These are phyloP conservation scores for Tritrichomonas foetus DNA, from an alignment of 208 protist species.

Conservation along the genomic window DNA sequence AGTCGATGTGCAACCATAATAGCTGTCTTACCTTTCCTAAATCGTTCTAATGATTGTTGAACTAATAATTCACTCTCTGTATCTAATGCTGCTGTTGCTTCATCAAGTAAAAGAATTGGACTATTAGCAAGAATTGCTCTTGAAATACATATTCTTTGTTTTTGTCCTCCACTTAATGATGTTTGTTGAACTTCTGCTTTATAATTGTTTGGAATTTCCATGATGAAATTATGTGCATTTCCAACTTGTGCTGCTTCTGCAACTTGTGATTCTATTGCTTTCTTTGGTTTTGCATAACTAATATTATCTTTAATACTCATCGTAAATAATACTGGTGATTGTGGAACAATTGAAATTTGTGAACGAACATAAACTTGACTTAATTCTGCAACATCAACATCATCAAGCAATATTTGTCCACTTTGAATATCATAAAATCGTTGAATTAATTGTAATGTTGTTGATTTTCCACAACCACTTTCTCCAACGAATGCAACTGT, in stretches of 20 bases:
- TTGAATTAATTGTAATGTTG: too few species aligned
- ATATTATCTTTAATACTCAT: background rate
- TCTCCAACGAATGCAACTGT: conserved; percentile 27
- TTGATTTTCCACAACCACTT: conserved; percentile 15
- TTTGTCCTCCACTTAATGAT: background rate
- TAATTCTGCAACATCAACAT: background rate
- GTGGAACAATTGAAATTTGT: background rate
- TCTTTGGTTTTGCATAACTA: background rate
- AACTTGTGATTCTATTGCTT: background rate
- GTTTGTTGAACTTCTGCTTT: conserved; percentile 36
- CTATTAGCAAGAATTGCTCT: background rate
- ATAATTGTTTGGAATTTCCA: too few species aligned
- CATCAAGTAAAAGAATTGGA: conserved; percentile 13
- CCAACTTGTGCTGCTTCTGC: background rate
- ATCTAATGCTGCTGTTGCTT: conserved; percentile 21
- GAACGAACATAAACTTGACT: background rate
- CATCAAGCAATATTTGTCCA: background rate
- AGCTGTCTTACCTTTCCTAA: conserved; percentile 22
- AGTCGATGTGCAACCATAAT: conserved; percentile 22
- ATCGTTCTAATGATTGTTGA: background rate
- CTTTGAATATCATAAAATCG: too few species aligned
- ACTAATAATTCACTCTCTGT: background rate
- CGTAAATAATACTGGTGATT: background rate
- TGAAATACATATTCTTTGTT: conserved; percentile 42
- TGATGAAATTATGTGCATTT: too few species aligned